Evolutionary conservation across 2,329 filamentous ascomycete species (phyloP).

Genomic region (Byssochlamys sp.): DNA sequence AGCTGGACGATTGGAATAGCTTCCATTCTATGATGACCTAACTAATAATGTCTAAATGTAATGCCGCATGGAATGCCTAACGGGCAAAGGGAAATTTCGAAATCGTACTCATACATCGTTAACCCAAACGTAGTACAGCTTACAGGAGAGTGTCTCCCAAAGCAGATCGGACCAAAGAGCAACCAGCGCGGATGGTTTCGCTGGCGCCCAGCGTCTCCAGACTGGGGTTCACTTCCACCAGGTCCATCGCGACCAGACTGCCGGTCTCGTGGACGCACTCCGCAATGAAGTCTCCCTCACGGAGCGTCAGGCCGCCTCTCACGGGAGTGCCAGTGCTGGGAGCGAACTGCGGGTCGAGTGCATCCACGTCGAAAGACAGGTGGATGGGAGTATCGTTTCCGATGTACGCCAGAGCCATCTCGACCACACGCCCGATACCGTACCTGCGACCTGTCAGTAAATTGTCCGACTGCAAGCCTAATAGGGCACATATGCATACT

Average conservation of each 20-base stretch:
- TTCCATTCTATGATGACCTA: background rate
- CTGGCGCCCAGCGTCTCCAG: slow-evolving; percentile 60
- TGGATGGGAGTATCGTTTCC: slow-evolving; percentile 92
- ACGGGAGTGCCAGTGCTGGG: slow-evolving; percentile 93
- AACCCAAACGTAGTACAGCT: slow-evolving; percentile 10
- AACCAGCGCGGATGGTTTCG: slow-evolving; percentile 83
- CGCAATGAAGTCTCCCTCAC: slow-evolving; percentile 95
- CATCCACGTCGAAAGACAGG: slow-evolving; percentile 93
- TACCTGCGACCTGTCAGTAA: slow-evolving; percentile 46
- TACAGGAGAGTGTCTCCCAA: slow-evolving; percentile 83
- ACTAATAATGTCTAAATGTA: background rate
- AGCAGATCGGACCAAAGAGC: slow-evolving; percentile 81
- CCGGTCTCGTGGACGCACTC: slow-evolving; percentile 75
- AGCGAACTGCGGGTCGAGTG: slow-evolving; percentile 89
- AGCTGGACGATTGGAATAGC: background rate
- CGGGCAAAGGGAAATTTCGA: background rate
- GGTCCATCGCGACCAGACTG: slow-evolving; percentile 66
- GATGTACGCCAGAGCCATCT: slow-evolving; percentile 96
- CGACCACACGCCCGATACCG: slow-evolving; percentile 90
- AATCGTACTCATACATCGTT: background rate
- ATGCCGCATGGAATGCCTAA: background rate
- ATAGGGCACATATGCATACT: slow-evolving; percentile 40
- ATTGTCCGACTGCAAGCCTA: background rate
- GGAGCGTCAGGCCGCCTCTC: slow-evolving; percentile 79
- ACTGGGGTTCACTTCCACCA: slow-evolving; percentile 73